Evolutionary conservation across 2,329 filamentous ascomycete species (phyloP).

Genomic region (Neopestalotiopsis sp.): DNA sequence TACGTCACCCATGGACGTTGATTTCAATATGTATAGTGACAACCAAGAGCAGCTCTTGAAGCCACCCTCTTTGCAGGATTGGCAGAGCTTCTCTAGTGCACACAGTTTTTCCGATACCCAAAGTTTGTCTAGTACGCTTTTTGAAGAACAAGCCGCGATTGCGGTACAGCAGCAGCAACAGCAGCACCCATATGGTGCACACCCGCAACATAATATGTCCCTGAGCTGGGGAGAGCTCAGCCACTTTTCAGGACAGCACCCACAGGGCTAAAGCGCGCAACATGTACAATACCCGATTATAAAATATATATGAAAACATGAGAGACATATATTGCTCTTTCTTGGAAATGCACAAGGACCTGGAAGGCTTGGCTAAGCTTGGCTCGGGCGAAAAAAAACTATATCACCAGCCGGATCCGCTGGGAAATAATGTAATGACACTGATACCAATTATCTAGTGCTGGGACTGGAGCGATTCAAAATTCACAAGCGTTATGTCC

Average conservation of each 20-base stretch:
- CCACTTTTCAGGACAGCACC: conserved; percentile 19
- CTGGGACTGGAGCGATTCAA: conserved; percentile 1
- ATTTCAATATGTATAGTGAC: conserved; percentile 22
- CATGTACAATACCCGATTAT: conserved; percentile 1
- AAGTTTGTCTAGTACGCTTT: conserved; percentile 22
- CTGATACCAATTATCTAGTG: conserved; percentile 12
- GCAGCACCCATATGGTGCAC: conserved; percentile 14
- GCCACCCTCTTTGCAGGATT: conserved; percentile 22
- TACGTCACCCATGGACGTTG: conserved; percentile 24
- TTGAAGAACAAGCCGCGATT: conserved; percentile 23
- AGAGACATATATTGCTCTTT: conserved; percentile 7
- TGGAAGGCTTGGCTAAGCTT: conserved; percentile 5
- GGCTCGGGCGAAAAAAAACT: not conserved
- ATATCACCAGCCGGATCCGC: conserved; percentile 1
- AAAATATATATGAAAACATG: not conserved
- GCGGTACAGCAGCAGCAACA: conserved; percentile 15
- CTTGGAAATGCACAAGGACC: not conserved
- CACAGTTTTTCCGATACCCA: conserved; percentile 19
- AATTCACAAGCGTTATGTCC: not conserved
- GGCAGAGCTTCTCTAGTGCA: conserved; percentile 23
- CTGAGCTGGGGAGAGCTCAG: conserved; percentile 21
- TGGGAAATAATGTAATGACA: conserved; percentile 19
- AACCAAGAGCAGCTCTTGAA: conserved; percentile 21
- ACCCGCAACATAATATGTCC: conserved; percentile 17
- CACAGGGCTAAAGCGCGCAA: not conserved